Evolutionary conservation across 2,329 filamentous ascomycete species (phyloP), one percentile per base, ranked within the genome.

Genomic region (Berkeleyomyces basicola): DNA sequence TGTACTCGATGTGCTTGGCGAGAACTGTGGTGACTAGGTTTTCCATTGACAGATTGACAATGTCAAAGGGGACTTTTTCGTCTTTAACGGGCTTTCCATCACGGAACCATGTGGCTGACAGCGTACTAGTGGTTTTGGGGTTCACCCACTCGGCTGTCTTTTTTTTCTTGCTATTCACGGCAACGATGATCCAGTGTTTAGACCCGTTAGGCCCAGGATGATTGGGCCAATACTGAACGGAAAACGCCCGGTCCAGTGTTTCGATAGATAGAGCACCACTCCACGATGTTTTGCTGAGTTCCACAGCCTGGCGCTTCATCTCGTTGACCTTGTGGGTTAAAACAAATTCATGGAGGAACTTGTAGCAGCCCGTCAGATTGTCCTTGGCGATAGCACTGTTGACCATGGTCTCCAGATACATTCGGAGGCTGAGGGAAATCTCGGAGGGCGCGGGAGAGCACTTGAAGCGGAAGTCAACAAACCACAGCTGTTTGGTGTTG

Each of bases 181-280:
- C 91, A 59, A 99, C 78, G 67, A 97, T 85, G 58, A 99, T 78
- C 92, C 93, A 99, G 71, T 85, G 95, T 75, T 95, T 96, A 14
- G 81, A 78, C 0, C 82, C 82, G 47, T 75, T 75, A 39, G 73
- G 70, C 3, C 69, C 67, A 23, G 69, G 66, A 10, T 84, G 82
- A 59, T 82, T 80, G 14, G 82, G 78, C 93, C 93, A 99, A 73
- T 99, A 99, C 69, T 96, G 91, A 42, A 99, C 81, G 7, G 90
- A 83, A 64, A 99, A 76, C 37, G 86, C 86, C 65, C 93, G 82
- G 70, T 93, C 88, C 44, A 96, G 78, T 37, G 85, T 79, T 70
- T 96, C 89, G 14, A 95, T 80, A 68, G 82, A 83, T 55, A 97
- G 72, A 42, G 85, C 84, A 62, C 88, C 85, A 40, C 85, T 83